Conservation (phyloP, 169 alveolate genomes). For the Eimeria brunetti region DNA sequence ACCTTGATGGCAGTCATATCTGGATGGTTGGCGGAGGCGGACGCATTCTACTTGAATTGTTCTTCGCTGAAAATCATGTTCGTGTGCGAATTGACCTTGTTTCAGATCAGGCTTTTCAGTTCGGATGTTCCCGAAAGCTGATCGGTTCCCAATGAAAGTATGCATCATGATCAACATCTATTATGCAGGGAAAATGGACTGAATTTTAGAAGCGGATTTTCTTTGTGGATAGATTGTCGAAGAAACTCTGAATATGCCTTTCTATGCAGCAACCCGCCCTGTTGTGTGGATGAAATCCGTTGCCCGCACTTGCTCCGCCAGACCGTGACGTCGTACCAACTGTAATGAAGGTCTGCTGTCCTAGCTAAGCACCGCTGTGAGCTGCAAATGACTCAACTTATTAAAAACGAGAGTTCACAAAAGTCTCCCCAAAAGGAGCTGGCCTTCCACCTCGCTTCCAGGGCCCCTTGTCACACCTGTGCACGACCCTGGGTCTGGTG, state of each 20-base stretch:
- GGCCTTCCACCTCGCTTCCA: not conserved
- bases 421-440: not conserved
- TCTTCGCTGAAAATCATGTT: no score
- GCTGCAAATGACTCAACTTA: not conserved
- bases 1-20: no score
- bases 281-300: not conserved
- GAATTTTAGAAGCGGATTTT: no score
- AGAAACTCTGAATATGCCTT: not conserved
- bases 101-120: no score
- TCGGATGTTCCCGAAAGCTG: no score
- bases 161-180: no score
- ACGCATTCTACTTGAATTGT: no score
- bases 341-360: not conserved
- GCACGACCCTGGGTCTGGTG: not conserved
- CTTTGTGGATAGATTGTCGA: no score
- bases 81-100: no score
- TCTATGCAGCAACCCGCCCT: not conserved
- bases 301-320: not conserved
- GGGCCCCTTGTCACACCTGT: not conserved
- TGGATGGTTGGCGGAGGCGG: no score
- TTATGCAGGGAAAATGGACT: no score
- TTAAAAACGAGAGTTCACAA: not conserved
- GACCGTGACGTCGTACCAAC: not conserved
- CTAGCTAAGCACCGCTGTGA: not conserved
- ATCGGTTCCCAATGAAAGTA: no score